A percentile compares a stretch with the other conserved stretches of the same genome.
These are phyloP conservation scores for Chaetomium olivaceum DNA, from an alignment of 2,329 filamentous ascomycete species.

Conservation along the genomic window DNA sequence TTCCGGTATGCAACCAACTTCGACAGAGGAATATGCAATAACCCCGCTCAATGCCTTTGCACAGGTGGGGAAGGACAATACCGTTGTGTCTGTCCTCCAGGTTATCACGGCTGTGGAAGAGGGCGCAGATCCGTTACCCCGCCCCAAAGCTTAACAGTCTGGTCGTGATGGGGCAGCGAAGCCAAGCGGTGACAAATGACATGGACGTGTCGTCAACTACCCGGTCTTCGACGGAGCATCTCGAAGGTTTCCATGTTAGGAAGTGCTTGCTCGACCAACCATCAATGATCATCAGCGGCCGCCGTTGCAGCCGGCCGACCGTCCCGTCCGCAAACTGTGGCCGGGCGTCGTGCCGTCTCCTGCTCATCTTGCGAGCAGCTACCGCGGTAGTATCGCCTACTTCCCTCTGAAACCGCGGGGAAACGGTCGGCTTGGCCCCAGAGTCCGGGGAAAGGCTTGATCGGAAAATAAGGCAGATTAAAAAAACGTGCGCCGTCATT, in stretches of 20 bases:
- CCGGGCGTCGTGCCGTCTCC: constrained; percentile 5
- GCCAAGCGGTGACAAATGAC: constrained; percentile 8
- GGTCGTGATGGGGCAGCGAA: background rate
- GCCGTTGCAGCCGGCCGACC: constrained; percentile 5
- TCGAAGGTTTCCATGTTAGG: constrained; percentile 32
- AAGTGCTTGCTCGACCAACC: constrained; percentile 18
- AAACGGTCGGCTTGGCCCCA: constrained; percentile 10
- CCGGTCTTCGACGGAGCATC: constrained; percentile 30
- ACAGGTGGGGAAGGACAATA: background rate
- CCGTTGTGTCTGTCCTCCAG: background rate
- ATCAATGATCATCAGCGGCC: background rate
- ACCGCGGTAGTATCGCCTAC: constrained; percentile 15
- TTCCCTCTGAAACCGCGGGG: constrained; percentile 20
- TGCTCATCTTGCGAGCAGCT: background rate
- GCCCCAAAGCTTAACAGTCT: constrained; percentile 12
- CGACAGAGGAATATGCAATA: constrained; percentile 11
- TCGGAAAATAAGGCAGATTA: constrained; percentile 34
- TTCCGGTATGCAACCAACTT: background rate
- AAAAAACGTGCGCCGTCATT: constrained; percentile 32
- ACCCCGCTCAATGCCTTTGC: background rate
- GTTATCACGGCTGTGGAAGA: background rate
- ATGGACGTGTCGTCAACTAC: constrained; percentile 5
- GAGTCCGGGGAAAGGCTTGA: constrained; percentile 21
- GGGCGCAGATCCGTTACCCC: constrained; percentile 5
- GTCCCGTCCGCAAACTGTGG: background rate